phyloP scores from a whole-genome alignment of 352 stramenopile species.

The Pythium sukuiense region DNA sequence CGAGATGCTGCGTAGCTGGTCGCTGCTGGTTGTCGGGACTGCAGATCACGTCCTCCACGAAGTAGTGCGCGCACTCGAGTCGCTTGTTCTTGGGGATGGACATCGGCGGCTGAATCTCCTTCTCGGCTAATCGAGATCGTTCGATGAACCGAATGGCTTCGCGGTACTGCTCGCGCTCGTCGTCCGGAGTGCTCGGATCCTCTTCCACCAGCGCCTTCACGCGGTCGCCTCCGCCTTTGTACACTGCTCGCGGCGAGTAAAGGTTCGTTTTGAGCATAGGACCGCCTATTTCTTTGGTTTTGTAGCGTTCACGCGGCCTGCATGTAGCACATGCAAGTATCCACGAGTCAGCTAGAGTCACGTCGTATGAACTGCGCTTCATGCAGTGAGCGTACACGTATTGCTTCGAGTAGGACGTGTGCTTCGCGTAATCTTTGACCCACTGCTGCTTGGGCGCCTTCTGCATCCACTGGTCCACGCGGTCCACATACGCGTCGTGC shows the following conservation, averaged over 20 bases:
- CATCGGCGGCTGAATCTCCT: conserved; percentile 71
- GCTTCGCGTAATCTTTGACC: conserved; percentile 54
- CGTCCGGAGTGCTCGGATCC: conserved; percentile 7
- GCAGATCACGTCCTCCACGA: conserved; percentile 50
- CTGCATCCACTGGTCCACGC: conserved; percentile 55
- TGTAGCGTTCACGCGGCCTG: conserved; percentile 51
- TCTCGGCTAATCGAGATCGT: conserved; percentile 57
- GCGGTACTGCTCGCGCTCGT: conserved; percentile 43
- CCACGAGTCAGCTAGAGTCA: neutral
- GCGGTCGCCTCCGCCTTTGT: conserved; percentile 58
- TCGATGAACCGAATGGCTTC: conserved; percentile 53
- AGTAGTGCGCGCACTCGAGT: conserved; percentile 60
- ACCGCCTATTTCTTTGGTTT: conserved; percentile 37
- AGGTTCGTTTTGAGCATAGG: conserved; percentile 26
- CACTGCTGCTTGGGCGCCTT: conserved; percentile 43
- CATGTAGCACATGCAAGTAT: neutral
- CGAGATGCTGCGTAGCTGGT: neutral
- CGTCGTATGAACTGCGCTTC: neutral
- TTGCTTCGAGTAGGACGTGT: conserved; percentile 38
- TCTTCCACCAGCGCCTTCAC: conserved; percentile 30
- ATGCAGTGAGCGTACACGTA: conserved; percentile 47
- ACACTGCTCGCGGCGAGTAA: conserved; percentile 51
- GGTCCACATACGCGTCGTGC: conserved; percentile 60
- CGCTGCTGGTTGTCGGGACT: neutral
- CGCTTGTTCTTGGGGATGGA: conserved; percentile 53